Conservation (phyloP, 1,284 basidiomycete species). For the Inonotus obliquus region DNA sequence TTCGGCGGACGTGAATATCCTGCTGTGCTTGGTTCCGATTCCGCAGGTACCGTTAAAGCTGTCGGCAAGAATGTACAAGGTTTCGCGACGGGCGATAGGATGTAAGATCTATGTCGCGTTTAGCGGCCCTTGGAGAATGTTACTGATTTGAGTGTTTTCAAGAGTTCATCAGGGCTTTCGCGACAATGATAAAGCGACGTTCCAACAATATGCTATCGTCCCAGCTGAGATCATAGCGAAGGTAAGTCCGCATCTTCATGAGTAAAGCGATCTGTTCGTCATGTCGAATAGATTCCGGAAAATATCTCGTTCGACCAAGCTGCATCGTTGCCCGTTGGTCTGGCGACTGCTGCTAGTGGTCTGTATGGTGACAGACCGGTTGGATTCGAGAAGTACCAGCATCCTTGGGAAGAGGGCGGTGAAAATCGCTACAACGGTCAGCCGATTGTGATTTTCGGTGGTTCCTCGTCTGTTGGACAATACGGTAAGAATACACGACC, state of each 20-base stretch:
- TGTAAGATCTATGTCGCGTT: slow-evolving; percentile 23
- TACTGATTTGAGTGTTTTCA: not conserved
- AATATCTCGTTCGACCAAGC: slow-evolving; percentile 32
- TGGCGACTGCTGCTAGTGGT: slow-evolving; percentile 35
- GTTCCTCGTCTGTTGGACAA: slow-evolving; percentile 35
- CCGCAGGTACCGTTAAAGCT: slow-evolving; percentile 36
- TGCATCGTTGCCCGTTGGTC: slow-evolving; percentile 36
- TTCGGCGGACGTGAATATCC: slow-evolving; percentile 32
- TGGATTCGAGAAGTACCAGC: not conserved
- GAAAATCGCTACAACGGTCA: slow-evolving; percentile 24
- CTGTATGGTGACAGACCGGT: slow-evolving; percentile 21
- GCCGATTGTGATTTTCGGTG: slow-evolving; percentile 34
- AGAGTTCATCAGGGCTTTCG: slow-evolving; percentile 24
- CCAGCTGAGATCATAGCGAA: slow-evolving; percentile 25
- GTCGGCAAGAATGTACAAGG: slow-evolving; percentile 35
- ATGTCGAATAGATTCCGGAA: slow-evolving; percentile 25
- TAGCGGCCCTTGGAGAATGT: not conserved
- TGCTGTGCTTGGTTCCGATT: slow-evolving; percentile 42
- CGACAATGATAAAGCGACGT: slow-evolving; percentile 23
- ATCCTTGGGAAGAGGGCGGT: slow-evolving; percentile 24
- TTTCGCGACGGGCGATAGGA: slow-evolving; percentile 37
- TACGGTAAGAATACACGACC: slow-evolving; percentile 27
- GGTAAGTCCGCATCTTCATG: slow-evolving; percentile 15
- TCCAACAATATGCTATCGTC: slow-evolving; percentile 27
- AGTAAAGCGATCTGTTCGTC: not conserved